Conservation (phyloP, 2,329 filamentous ascomycete genomes). For the Rutstroemia sydowiana region DNA sequence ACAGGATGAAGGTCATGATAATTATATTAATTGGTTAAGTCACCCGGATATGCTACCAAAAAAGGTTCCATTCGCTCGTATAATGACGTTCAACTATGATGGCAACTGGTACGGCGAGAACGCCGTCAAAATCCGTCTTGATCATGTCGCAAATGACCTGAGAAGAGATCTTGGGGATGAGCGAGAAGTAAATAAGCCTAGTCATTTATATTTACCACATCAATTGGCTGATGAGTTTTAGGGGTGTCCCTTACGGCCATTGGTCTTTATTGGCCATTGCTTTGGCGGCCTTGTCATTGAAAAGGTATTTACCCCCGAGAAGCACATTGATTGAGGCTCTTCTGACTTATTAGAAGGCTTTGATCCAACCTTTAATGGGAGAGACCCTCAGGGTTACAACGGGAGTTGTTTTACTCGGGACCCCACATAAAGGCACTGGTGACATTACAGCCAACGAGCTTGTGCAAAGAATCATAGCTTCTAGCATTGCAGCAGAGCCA, state of each 20-base stretch:
- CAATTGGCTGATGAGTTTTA: neutral
- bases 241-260: neutral
- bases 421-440: neutral
- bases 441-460: neutral
- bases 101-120: neutral
- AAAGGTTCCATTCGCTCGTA: neutral
- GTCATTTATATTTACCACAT: neutral
- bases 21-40: neutral
- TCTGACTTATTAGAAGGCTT: neutral
- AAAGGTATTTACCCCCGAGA: neutral
- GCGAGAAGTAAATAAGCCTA: neutral
- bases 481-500: neutral
- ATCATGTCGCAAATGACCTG: neutral
- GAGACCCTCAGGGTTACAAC: neutral
- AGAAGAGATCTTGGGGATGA: neutral
- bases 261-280: neutral
- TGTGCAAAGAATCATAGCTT: neutral
- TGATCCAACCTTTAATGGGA: neutral
- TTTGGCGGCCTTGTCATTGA: neutral
- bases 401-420: neutral
- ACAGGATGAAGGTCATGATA: too few species aligned
- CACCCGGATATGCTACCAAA: neutral
- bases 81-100: slow-evolving; percentile 2
- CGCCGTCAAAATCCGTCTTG: slow-evolving; percentile 2
- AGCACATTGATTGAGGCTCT: neutral